A percentile compares a stretch with the other conserved stretches of the same genome.
phyloP scores from a whole-genome alignment of 495 filamentous ascomycete genomes.

The Aspergillus baeticus region DNA sequence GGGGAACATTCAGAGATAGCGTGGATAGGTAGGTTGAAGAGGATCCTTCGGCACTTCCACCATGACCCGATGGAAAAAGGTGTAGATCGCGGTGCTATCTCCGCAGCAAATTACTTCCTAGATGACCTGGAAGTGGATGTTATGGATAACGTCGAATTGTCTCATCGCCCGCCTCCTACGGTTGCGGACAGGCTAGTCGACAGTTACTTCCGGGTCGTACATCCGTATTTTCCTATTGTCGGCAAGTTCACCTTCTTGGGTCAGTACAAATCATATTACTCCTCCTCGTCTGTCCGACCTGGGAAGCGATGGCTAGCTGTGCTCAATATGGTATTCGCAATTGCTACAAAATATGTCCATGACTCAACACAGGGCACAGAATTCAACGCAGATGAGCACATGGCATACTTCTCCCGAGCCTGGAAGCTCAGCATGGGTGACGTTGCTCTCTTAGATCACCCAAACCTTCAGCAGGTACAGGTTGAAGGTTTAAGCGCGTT shows the following conservation, averaged over 20 bases:
- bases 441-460: conserved; percentile 48
- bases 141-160: conserved; percentile 45
- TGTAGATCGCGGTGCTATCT: conserved; percentile 28
- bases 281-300: conserved; percentile 31
- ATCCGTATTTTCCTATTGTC: conserved; percentile 60
- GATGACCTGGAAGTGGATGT: conserved; percentile 49
- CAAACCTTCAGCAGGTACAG: conserved; percentile 58
- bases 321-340: conserved; percentile 66
- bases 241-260: conserved; percentile 42
- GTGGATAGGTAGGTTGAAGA: conserved; percentile 56
- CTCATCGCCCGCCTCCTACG: conserved; percentile 46
- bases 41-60: conserved; percentile 30
- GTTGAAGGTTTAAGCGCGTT: conserved; percentile 56
- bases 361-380: conserved; percentile 23
- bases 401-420: conserved; percentile 58
- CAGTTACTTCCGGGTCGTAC: conserved; percentile 55
- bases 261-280: conserved; percentile 43
- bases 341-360: conserved; percentile 50
- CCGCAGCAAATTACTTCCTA: conserved; percentile 53
- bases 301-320: conserved; percentile 56
- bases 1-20: conserved; percentile 62
- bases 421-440: conserved; percentile 53
- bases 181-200: conserved; percentile 54
- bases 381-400: conserved; percentile 32
- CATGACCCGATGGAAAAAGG: conserved; percentile 16